A percentile compares a stretch with the other conserved stretches of the same genome.
These are phyloP conservation scores for Achlya hypogyna DNA, from an alignment of 352 stramenopile species.

Conservation along the genomic window DNA sequence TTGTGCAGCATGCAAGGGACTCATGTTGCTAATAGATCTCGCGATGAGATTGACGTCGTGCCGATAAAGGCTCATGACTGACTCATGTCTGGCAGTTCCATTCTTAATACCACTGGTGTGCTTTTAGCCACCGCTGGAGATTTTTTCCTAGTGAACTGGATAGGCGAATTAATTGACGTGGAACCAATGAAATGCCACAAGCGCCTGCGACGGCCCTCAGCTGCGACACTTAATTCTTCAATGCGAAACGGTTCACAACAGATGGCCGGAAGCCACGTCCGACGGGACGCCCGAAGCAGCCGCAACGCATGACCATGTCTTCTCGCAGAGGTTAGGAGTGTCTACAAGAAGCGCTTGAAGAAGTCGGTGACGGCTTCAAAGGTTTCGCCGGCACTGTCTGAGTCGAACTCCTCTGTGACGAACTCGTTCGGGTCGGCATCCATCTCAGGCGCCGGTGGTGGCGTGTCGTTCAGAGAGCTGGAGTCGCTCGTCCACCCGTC, in stretches of 20 bases:
- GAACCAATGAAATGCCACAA: not conserved
- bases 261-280: too few relatives aligned
- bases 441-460: constrained; percentile 34
- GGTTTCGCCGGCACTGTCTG: constrained; percentile 19
- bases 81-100: too few relatives aligned
- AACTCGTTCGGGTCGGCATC: constrained; percentile 15
- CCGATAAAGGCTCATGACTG: too few relatives aligned
- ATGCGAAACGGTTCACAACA: too few relatives aligned
- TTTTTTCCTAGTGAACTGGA: not conserved
- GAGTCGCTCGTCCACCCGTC: constrained; percentile 24
- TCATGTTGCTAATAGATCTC: too few relatives aligned
- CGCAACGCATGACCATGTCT: too few relatives aligned
- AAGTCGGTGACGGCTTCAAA: constrained; percentile 43
- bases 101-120: not conserved
- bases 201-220: not conserved
- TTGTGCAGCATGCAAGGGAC: too few relatives aligned
- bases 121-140: not conserved
- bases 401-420: constrained; percentile 22
- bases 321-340: too few relatives aligned
- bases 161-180: not conserved
- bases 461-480: constrained; percentile 31
- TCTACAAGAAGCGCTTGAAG: constrained; percentile 50
- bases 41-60: too few relatives aligned
- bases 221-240: too few relatives aligned
- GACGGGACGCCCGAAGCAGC: too few relatives aligned